Percentiles rank a stretch among this genome's conserved stretches.
Conservation (phyloP, 345 rosid species). For the Camelina neglecta region DNA sequence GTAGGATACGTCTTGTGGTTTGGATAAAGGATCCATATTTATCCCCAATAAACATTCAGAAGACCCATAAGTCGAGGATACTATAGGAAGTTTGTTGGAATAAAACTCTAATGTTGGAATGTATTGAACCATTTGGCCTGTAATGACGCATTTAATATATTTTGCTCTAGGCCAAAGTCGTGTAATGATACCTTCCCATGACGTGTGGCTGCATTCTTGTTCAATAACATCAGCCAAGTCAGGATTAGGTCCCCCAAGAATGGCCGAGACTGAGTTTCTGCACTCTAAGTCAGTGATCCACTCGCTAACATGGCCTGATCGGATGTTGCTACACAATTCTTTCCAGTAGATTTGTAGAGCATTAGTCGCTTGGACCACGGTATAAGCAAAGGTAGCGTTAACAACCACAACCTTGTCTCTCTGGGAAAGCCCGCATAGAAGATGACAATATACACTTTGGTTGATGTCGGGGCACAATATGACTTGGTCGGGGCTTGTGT, state of each 20-base stretch:
- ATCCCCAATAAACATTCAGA: slow-evolving; percentile 66
- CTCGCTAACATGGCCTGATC: slow-evolving; percentile 53
- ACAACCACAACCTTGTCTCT: slow-evolving; percentile 54
- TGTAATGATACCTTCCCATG: slow-evolving; percentile 74
- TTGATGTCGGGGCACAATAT: slow-evolving; percentile 54
- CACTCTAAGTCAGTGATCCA: slow-evolving; percentile 64
- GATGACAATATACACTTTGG: slow-evolving; percentile 72
- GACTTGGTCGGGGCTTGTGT: slow-evolving; percentile 14
- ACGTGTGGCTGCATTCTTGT: slow-evolving; percentile 41
- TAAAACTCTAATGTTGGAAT: slow-evolving; percentile 62
- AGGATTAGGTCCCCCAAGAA: slow-evolving; percentile 48
- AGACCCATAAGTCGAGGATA: slow-evolving; percentile 60
- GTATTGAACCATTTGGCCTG: slow-evolving; percentile 70
- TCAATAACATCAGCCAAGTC: slow-evolving; percentile 54
- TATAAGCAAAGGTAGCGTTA: slow-evolving; percentile 57
- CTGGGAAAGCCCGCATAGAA: slow-evolving; percentile 61
- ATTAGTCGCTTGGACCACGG: slow-evolving; percentile 54
- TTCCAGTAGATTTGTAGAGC: slow-evolving; percentile 57
- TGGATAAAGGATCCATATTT: slow-evolving; percentile 61
- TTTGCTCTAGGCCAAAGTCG: slow-evolving; percentile 67
- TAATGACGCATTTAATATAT: slow-evolving; percentile 55
- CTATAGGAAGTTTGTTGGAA: slow-evolving; percentile 60
- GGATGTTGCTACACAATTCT: slow-evolving; percentile 59
- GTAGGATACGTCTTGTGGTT: slow-evolving; percentile 66
- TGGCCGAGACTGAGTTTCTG: slow-evolving; percentile 38